Percentiles rank a stretch among this genome's conserved stretches.
These are phyloP conservation scores for Tephrocybe rancida DNA, from an alignment of 768 basidiomycete species.

Conservation along the genomic window DNA sequence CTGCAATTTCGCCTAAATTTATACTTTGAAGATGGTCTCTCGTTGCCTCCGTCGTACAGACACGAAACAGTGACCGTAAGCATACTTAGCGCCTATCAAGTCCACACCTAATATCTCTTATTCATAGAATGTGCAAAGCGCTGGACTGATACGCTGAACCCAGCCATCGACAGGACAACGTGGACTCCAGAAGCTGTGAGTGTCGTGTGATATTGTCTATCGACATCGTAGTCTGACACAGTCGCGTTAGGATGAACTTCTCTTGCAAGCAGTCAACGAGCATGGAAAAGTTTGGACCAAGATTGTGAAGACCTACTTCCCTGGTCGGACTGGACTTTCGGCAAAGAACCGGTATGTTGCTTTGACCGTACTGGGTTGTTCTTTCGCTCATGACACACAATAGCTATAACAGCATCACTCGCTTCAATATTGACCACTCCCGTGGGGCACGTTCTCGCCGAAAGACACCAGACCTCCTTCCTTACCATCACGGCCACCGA, in stretches of 20 bases:
- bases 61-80: constrained; percentile 62
- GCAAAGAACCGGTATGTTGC: constrained; percentile 56
- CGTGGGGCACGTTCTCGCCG: constrained; percentile 36
- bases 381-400: neutral
- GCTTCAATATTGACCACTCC: constrained; percentile 44
- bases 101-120: constrained; percentile 12
- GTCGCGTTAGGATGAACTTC: constrained; percentile 47
- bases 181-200: constrained; percentile 58
- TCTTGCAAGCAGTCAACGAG: constrained; percentile 55
- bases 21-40: constrained; percentile 48
- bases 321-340: constrained; percentile 58
- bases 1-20: constrained; percentile 3
- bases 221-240: constrained; percentile 8
- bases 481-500: constrained; percentile 29
- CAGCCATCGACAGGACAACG: constrained; percentile 60
- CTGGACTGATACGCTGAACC: constrained; percentile 64
- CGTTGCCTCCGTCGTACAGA: constrained; percentile 58
- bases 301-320: constrained; percentile 63
- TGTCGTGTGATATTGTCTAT: neutral
- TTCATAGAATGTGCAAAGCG: constrained; percentile 59
- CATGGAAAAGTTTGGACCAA: constrained; percentile 66
- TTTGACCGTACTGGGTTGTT: neutral
- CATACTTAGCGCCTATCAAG: constrained; percentile 9
- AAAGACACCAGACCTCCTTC: constrained; percentile 35
- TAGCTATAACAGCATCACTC: constrained; percentile 56